Evolutionary conservation across 1,284 basidiomycete genomes (phyloP), one percentile per base, ranked within the genome.

Genomic region (Melampsora americana): DNA sequence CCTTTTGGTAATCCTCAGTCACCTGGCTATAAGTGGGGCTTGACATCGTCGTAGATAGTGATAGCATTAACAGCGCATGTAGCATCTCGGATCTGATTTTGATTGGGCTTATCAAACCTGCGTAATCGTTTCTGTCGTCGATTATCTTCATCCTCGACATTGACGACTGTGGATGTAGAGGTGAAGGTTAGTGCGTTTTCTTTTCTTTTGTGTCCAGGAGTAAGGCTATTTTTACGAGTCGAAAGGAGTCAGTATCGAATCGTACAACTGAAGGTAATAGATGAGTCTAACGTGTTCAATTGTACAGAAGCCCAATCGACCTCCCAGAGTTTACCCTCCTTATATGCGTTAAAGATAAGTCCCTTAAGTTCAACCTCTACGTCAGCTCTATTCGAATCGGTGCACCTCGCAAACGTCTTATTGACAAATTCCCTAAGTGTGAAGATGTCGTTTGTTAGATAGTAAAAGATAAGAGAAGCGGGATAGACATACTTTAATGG

Each of bases 291-390:
- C 90, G 89, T 90, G 86, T 91, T 87, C 78, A 95, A 86, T 84
- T 92, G 90, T 56, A 92, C 87, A 59, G 87, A 88, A 35, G 86
- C 84, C 93, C 93, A 95, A 83, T 95, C 92, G 72, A 90, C 93
- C 42, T 90, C 91, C 89, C 92, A 92, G 48, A 95, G 86, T 7
- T 90, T 88, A 82, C 91, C 88, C 80, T 88, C 86, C 69, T 82
- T 80, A 77, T 82, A 84, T 0, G 83, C 83, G 32, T 81, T 77
- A 77, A 84, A 84, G 77, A 85, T 84, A 60, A 83, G 80, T 16
- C 78, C 79, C 72, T 83, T 82, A 32, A 85, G 81, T 78, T 85
- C 84, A n/a, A 81, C 79, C 73, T 83, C 83, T 65, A 84, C 84
- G 2, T 81, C 81, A 39, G 79, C 77, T 12, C 83, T 79, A 72